Conservation (phyloP, 345 rosid genomes). For the Eucalyptus dawsonii region DNA sequence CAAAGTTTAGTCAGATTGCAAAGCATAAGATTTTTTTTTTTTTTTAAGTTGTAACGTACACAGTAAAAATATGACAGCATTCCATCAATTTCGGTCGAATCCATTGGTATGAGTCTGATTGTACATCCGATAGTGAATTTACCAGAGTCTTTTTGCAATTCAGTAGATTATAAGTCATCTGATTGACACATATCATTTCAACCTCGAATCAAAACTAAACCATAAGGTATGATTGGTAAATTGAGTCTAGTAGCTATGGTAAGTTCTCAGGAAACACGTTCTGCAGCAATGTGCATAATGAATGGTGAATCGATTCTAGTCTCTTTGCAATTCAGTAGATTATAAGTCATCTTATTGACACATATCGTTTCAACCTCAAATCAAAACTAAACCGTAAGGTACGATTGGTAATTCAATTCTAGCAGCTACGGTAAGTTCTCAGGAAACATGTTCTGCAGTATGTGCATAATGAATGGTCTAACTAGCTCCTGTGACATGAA, state of each 20-base stretch:
- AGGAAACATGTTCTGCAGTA: neutral
- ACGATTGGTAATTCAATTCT: neutral
- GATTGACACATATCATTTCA: neutral
- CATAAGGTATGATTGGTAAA: neutral
- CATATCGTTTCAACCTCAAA: neutral
- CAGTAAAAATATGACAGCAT: neutral
- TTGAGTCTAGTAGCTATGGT: neutral
- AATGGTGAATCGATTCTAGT: neutral
- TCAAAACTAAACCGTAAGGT: neutral
- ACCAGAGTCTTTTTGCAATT: neutral
- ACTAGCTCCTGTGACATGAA: neutral
- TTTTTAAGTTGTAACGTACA: neutral
- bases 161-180: neutral
- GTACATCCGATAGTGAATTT: neutral
- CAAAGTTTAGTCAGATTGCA: neutral
- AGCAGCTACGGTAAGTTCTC: neutral
- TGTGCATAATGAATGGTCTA: neutral
- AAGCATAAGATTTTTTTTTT: neutral
- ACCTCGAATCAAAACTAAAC: neutral
- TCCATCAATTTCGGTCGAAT: neutral
- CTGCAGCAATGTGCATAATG: neutral
- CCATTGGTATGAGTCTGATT: neutral
- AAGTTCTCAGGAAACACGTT: neutral
- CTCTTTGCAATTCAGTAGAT: neutral
- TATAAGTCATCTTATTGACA: neutral